These are phyloP conservation scores for Eucalyptus sp. DNA, from an alignment of 345 rosid genomes.

Conservation along the genomic window DNA sequence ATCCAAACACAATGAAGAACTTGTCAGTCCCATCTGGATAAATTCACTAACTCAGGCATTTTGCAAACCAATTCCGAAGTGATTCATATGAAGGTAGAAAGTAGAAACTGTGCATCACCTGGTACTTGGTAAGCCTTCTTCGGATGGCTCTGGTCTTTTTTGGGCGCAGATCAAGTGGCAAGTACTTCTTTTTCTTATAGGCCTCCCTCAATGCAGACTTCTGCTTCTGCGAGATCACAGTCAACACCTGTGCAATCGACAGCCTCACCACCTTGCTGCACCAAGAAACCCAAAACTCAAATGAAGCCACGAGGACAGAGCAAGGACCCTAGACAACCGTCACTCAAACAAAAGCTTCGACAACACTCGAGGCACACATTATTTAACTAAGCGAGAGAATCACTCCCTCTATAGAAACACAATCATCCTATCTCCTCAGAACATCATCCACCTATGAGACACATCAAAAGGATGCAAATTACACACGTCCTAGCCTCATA, in stretches of 20 bases:
- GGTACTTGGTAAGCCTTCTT: slow-evolving; percentile 87
- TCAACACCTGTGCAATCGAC: slow-evolving; percentile 90
- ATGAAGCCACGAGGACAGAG: neutral
- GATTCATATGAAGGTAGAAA: neutral
- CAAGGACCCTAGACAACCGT: neutral
- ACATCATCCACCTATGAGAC: neutral
- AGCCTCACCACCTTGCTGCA: slow-evolving; percentile 90
- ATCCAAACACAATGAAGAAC: neutral
- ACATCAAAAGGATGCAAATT: neutral
- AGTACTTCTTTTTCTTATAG: slow-evolving; percentile 58
- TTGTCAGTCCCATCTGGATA: neutral
- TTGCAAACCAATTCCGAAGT: neutral
- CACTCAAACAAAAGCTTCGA: neutral
- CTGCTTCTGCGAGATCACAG: slow-evolving; percentile 85
- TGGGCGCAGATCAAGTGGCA: slow-evolving; percentile 92
- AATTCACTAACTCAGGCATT: neutral
- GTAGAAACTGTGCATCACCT: slow-evolving; percentile 24
- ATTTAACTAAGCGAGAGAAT: neutral
- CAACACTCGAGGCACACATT: neutral
- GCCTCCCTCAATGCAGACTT: slow-evolving; percentile 78
- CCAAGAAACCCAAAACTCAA: neutral
- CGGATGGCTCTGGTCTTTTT: slow-evolving; percentile 95
- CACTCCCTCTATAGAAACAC: neutral
- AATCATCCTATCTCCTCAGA: neutral
- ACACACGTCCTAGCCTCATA: neutral